Base-by-base conservation (phyloP, 345 rosid species). In the Bretschneidera sinensis region DNA sequence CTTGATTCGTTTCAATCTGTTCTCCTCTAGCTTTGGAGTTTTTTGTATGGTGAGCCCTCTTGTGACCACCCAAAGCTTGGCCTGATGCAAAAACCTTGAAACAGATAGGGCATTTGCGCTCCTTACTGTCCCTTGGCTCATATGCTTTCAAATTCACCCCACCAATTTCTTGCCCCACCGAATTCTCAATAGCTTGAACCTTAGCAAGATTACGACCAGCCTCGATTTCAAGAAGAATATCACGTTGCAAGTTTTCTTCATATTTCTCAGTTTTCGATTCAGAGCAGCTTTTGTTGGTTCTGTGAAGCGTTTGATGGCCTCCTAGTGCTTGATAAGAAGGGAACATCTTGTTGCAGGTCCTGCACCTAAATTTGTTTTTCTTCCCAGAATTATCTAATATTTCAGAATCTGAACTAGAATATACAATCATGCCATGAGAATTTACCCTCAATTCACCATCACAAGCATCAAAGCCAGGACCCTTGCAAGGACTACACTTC, bases 21-120 rank as follows among this genome's bases (percentile, higher is more conserved):
- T 66, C 35, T 34, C 54, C 70, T 68, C 54, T 63, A 25, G 63
- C 51, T 51, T 60, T 18, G 8, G 60, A 33, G 52, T 45, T 61
- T 59, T 63, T 72, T 57, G 17, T 33, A 54, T 58, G 2, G 48
- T 82, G 85, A 60, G 62, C 54, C 73, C 71, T 78, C 69, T 60
- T 78, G 62, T 87, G 97, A 48, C 90, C 84, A 45, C 85, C 90
- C 67, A 90, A 59, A 52, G 84, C 95, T 60, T 68, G 79, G 49
- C 77, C 81, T 23, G 86, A 72, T 13, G 52, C 49, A 50, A 80
- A 77, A 31, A 6, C 33, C 78, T 60, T 82, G 5, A 54, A 62
- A 71, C 82, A 75, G 55, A 71, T 51, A 47, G 28, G 65, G 73
- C 88, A 82, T 45, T 55, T 59, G 51, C 68, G 59, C 69, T 18